These are phyloP conservation scores for Kregervanrija delftensis DNA, from an alignment of 805 yeast species.

Conservation along the genomic window DNA sequence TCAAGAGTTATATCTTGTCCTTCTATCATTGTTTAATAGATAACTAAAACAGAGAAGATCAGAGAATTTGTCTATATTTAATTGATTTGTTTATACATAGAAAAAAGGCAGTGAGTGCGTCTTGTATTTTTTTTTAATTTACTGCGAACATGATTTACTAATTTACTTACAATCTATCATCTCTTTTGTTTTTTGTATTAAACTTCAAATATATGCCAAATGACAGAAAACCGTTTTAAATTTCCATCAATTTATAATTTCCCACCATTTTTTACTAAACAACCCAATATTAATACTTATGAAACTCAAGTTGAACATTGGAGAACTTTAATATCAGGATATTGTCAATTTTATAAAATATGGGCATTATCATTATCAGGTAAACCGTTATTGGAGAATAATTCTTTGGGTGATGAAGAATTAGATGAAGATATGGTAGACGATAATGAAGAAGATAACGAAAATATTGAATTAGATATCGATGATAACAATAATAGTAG, in stretches of 20 bases:
- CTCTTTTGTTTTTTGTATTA: too few species aligned
- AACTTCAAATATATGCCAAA: too few species aligned
- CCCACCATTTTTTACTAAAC: constrained; percentile 90
- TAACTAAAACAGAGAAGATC: too few species aligned
- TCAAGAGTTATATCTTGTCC: too few species aligned
- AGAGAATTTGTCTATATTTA: too few species aligned
- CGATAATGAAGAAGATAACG: constrained; percentile 24
- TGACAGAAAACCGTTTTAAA: constrained; percentile 9
- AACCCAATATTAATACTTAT: constrained; percentile 75
- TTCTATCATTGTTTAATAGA: too few species aligned
- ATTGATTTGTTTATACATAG: too few species aligned
- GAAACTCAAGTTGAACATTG: constrained; percentile 75
- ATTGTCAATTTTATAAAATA: constrained; percentile 48
- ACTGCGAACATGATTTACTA: too few species aligned
- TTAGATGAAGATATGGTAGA: constrained; percentile 7
- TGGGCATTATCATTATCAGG: constrained; percentile 46
- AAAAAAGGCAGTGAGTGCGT: too few species aligned
- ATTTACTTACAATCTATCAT: too few species aligned
- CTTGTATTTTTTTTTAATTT: too few species aligned
- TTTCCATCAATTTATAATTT: constrained; percentile 59
- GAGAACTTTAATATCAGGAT: constrained; percentile 56
- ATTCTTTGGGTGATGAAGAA: background rate
- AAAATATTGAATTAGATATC: constrained; percentile 18
- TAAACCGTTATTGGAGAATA: constrained; percentile 13
- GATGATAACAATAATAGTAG: constrained; percentile 2